Conservation (phyloP, 352 stramenopile species). For the Plasmopara viticola region DNA sequence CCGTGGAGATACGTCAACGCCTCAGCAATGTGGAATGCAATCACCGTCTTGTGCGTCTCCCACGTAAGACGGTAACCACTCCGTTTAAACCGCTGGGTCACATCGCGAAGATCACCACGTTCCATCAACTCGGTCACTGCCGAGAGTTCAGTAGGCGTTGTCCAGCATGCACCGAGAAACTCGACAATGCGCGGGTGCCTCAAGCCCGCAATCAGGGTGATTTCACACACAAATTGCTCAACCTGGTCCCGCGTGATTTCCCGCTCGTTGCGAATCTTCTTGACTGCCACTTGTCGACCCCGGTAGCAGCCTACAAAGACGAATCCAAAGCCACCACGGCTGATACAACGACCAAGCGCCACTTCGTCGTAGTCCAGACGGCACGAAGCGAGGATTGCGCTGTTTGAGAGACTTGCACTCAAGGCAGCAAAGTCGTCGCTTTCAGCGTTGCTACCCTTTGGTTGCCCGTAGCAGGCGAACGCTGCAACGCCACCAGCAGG, state of each 20-base stretch:
- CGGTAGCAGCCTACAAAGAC: constrained; percentile 46
- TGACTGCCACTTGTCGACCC: constrained; percentile 36
- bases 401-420: constrained; percentile 21
- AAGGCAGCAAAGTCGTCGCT: constrained; percentile 21
- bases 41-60: constrained; percentile 37
- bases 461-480: constrained; percentile 13
- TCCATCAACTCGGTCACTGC: constrained; percentile 59
- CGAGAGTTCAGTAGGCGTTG: constrained; percentile 33
- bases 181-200: constrained; percentile 38
- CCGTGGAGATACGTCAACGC: constrained; percentile 46
- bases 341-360: constrained; percentile 35
- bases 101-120: constrained; percentile 41
- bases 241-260: constrained; percentile 22
- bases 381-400: constrained; percentile 27
- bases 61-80: constrained; percentile 29
- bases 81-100: constrained; percentile 34
- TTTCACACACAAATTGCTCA: constrained; percentile 39
- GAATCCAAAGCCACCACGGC: constrained; percentile 39
- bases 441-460: constrained; percentile 22
- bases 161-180: constrained; percentile 45
- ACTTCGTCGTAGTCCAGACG: constrained; percentile 34
- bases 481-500: not conserved
- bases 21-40: constrained; percentile 46
- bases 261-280: constrained; percentile 34
- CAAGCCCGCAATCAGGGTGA: constrained; percentile 38